A percentile compares a stretch with the other conserved stretches of the same genome.
These are phyloP conservation scores for Rhodotorula paludigena DNA, from an alignment of 768 basidiomycete genomes.

Conservation along the genomic window DNA sequence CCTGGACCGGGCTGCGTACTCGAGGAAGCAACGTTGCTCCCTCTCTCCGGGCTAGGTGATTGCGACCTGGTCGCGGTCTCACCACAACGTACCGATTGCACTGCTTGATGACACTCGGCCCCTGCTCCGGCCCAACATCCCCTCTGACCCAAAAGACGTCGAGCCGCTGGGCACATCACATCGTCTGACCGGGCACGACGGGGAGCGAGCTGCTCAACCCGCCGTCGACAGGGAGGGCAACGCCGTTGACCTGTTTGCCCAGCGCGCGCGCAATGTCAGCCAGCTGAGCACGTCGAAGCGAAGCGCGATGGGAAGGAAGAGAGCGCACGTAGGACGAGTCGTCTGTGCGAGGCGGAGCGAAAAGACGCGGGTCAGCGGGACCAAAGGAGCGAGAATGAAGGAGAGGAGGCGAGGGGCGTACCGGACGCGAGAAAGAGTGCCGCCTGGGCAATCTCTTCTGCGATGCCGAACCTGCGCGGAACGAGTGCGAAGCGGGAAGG, in stretches of 20 bases:
- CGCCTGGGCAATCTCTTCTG: slow-evolving; percentile 74
- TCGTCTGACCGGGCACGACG: slow-evolving; percentile 62
- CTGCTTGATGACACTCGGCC: too few relatives aligned
- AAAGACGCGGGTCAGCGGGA: background rate
- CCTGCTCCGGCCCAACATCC: too few relatives aligned
- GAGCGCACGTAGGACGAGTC: slow-evolving; percentile 65
- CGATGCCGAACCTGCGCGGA: slow-evolving; percentile 23
- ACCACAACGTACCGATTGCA: too few relatives aligned
- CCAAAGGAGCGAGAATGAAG: background rate
- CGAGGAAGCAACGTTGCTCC: too few relatives aligned
- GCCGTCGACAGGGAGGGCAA: slow-evolving; percentile 79
- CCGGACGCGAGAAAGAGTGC: slow-evolving; percentile 84
- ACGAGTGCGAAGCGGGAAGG: background rate
- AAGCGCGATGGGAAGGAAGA: background rate
- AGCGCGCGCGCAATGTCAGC: background rate
- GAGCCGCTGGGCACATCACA: background rate
- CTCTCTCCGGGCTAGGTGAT: too few relatives aligned
- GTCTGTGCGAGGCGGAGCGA: slow-evolving; percentile 52
- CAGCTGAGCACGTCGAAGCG: background rate
- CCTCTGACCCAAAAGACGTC: too few relatives aligned
- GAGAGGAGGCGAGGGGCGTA: slow-evolving; percentile 46
- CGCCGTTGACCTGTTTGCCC: slow-evolving; percentile 66
- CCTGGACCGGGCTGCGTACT: too few relatives aligned
- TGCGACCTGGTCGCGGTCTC: too few relatives aligned
- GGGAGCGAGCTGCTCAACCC: slow-evolving; percentile 75